Conservation (phyloP, 768 basidiomycete species). For the Tricholoma matsutake region DNA sequence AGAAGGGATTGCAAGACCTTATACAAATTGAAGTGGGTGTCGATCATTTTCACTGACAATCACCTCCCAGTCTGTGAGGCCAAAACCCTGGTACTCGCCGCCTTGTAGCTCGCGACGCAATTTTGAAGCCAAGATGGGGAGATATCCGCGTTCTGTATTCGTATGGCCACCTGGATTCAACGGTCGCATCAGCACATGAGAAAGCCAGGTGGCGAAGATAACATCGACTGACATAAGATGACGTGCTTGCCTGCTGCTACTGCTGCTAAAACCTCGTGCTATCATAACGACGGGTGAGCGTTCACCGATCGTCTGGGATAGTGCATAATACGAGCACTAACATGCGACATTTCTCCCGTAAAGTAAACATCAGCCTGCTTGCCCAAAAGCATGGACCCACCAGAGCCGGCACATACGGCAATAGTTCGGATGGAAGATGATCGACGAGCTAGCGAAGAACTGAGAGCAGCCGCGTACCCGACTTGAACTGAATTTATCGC, state of each 20-base stretch:
- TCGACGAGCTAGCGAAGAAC: constrained; percentile 8
- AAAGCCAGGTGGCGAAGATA: neutral
- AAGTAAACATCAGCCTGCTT: constrained; percentile 82
- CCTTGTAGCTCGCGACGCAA: constrained; percentile 50
- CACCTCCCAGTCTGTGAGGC: constrained; percentile 51
- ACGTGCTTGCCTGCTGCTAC: constrained; percentile 75
- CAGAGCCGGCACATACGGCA: constrained; percentile 92
- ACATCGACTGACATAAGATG: constrained; percentile 68
- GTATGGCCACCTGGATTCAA: constrained; percentile 72
- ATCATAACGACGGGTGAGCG: neutral
- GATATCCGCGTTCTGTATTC: constrained; percentile 93
- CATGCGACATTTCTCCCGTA: constrained; percentile 93
- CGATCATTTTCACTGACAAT: constrained; percentile 68
- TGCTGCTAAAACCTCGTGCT: constrained; percentile 89
- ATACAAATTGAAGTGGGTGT: constrained; percentile 74
- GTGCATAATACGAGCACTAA: constrained; percentile 30
- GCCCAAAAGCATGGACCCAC: constrained; percentile 71
- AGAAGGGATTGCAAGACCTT: constrained; percentile 11
- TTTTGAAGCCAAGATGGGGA: constrained; percentile 67
- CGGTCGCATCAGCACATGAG: neutral
- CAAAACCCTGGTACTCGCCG: constrained; percentile 28
- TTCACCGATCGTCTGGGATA: neutral
- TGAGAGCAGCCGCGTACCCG: constrained; percentile 38
- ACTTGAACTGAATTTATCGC: constrained; percentile 57
- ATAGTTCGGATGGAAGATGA: constrained; percentile 50